A percentile compares a stretch with the other conserved stretches of the same genome.
Conservation (phyloP, 352 stramenopile genomes). For the Phytophthora brassicae region DNA sequence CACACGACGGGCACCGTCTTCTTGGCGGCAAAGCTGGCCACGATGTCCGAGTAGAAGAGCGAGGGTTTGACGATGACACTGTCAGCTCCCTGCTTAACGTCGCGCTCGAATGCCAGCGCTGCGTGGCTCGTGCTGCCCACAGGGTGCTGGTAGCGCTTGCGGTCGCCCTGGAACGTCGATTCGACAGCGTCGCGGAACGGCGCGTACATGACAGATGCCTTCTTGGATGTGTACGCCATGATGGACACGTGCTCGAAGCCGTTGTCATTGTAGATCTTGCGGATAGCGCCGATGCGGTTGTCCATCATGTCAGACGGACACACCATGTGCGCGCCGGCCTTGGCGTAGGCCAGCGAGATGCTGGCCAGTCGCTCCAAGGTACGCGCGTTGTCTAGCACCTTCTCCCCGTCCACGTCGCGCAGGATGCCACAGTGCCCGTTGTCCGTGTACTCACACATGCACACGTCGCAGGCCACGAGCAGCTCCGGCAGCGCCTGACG, state of each 20-base stretch:
- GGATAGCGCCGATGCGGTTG: conserved; percentile 95
- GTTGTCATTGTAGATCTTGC: conserved; percentile 93
- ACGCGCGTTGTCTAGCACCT: conserved; percentile 96
- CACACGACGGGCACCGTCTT: conserved; percentile 95
- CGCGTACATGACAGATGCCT: conserved; percentile 95
- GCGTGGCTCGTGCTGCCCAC: conserved; percentile 85
- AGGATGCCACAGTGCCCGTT: conserved; percentile 87
- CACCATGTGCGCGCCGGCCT: conserved; percentile 97
- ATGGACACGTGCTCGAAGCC: conserved; percentile 98
- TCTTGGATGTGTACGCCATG: conserved; percentile 99
- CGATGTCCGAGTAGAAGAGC: conserved; percentile 98
- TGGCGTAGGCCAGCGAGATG: conserved; percentile 94
- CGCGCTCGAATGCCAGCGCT: conserved; percentile 73
- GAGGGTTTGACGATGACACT: conserved; percentile 99
- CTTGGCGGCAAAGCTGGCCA: conserved; percentile 91
- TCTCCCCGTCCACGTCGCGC: conserved; percentile 90
- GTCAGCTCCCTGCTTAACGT: conserved; percentile 93
- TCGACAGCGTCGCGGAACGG: conserved; percentile 98
- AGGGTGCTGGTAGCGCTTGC: conserved; percentile 98
- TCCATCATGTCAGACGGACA: conserved; percentile 98
- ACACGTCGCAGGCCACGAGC: conserved; percentile 86
- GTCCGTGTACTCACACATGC: conserved; percentile 91
- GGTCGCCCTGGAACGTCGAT: conserved; percentile 93
- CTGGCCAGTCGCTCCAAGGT: conserved; percentile 96
- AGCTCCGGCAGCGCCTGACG: conserved; percentile 70